Percentiles rank a stretch among this genome's conserved stretches.
These are phyloP conservation scores for Clarkia xantiana DNA, from an alignment of 345 rosid species.

Conservation along the genomic window DNA sequence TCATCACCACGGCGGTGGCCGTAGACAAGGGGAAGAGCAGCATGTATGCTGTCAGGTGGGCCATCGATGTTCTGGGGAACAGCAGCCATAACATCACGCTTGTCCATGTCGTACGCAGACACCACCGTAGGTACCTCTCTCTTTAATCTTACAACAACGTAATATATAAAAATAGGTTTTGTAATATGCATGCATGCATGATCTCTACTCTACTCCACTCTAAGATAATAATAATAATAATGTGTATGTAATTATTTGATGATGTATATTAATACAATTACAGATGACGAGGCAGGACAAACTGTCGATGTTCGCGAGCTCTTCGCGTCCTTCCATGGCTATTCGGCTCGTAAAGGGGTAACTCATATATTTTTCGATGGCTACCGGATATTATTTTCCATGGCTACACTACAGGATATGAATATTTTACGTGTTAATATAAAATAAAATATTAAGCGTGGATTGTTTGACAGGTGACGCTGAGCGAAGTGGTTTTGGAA, in stretches of 20 bases:
- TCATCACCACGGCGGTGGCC: constrained; percentile 48
- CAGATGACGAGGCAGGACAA: constrained; percentile 13
- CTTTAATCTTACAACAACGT: constrained; percentile 6
- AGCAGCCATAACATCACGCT: constrained; percentile 28
- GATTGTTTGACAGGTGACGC: constrained; percentile 24
- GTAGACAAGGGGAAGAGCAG: constrained; percentile 78
- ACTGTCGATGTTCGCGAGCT: constrained; percentile 27
- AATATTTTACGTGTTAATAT: neutral
- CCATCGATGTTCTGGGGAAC: constrained; percentile 45
- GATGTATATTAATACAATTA: constrained; percentile 5
- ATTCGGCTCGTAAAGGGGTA: constrained; percentile 84
- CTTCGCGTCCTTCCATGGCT: constrained; percentile 58
- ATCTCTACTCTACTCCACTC: too few relatives aligned
- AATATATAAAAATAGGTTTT: too few relatives aligned
- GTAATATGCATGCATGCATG: too few relatives aligned
- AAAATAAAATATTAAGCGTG: neutral
- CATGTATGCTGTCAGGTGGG: constrained; percentile 79
- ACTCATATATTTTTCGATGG: too few relatives aligned
- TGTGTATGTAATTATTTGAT: neutral
- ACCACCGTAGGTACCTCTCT: constrained; percentile 54
- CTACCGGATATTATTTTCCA: too few relatives aligned
- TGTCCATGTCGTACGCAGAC: constrained; percentile 47
- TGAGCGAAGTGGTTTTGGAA: constrained; percentile 49
- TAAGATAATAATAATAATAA: neutral
- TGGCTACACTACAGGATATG: too few relatives aligned